Evolutionary conservation across 768 basidiomycete species (phyloP).

Genomic region (Tephrocybe sp.): DNA sequence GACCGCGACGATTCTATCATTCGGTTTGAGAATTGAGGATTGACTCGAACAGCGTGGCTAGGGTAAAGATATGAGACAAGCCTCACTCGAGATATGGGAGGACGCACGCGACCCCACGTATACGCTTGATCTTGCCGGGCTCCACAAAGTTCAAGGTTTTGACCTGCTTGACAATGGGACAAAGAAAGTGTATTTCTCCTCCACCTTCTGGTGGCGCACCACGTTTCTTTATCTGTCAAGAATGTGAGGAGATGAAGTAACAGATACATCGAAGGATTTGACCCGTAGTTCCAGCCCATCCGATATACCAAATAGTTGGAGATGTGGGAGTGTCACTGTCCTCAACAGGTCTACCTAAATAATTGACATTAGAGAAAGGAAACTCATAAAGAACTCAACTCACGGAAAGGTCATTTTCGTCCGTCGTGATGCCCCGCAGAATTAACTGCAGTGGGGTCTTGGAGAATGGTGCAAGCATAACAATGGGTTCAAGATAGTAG

Average conservation of each 20-base stretch:
- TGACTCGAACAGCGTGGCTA: constrained; percentile 95
- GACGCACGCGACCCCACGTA: constrained; percentile 92
- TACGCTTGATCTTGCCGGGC: constrained; percentile 88
- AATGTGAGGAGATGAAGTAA: constrained; percentile 3
- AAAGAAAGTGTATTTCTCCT: constrained; percentile 92
- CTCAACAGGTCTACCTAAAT: constrained; percentile 81
- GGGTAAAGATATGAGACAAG: neutral
- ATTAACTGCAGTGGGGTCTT: constrained; percentile 85
- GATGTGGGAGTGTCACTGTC: constrained; percentile 87
- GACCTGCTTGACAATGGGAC: constrained; percentile 86
- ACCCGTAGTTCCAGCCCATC: constrained; percentile 91
- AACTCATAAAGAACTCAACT: constrained; percentile 10
- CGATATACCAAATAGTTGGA: constrained; percentile 87
- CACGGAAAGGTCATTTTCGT: constrained; percentile 90
- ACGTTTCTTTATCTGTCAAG: constrained; percentile 83
- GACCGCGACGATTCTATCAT: constrained; percentile 96
- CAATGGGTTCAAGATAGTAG: constrained; percentile 89
- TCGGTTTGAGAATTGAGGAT: constrained; percentile 95
- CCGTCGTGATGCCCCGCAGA: constrained; percentile 88
- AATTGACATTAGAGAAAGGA: constrained; percentile 11
- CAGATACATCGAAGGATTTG: constrained; percentile 20
- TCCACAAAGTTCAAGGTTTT: constrained; percentile 94
- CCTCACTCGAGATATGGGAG: neutral
- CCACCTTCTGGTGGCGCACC: constrained; percentile 90
- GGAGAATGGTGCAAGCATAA: constrained; percentile 90